A percentile compares a stretch with the other conserved stretches of the same genome.
These are phyloP conservation scores for Phaffomyces antillensis DNA, from an alignment of 805 yeast species.

Conservation along the genomic window DNA sequence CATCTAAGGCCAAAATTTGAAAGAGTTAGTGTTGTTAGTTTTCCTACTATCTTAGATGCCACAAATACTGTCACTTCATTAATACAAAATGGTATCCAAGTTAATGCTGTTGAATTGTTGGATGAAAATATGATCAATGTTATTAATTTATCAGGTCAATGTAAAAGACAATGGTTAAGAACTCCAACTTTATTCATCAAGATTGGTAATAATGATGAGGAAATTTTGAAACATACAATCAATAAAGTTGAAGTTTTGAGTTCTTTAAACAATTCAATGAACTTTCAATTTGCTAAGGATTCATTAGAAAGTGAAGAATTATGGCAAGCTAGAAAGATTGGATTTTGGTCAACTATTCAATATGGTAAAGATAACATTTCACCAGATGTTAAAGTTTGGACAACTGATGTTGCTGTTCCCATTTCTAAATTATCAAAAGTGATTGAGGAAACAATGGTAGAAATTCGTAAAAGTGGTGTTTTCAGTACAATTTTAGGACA, in stretches of 20 bases:
- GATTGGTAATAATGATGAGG: slow-evolving; percentile 42
- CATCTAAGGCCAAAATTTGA: slow-evolving; percentile 59
- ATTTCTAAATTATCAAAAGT: slow-evolving; percentile 54
- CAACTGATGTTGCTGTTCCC: slow-evolving; percentile 80
- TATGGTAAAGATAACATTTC: slow-evolving; percentile 44
- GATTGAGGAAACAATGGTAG: slow-evolving; percentile 53
- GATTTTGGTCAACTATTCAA: slow-evolving; percentile 59
- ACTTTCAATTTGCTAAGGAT: slow-evolving; percentile 50
- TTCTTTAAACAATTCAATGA: slow-evolving; percentile 47
- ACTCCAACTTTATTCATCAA: slow-evolving; percentile 59
- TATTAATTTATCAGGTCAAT: slow-evolving; percentile 49
- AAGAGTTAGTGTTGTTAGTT: slow-evolving; percentile 61
- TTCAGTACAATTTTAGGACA: slow-evolving; percentile 62
- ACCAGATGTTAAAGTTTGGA: slow-evolving; percentile 48
- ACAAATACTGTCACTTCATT: slow-evolving; percentile 58
- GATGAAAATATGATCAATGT: slow-evolving; percentile 67
- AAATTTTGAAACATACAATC: slow-evolving; percentile 35
- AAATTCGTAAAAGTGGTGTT: slow-evolving; percentile 43
- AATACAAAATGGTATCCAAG: slow-evolving; percentile 52
- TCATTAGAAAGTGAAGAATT: slow-evolving; percentile 54
- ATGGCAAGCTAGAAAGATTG: slow-evolving; percentile 72
- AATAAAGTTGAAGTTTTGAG: slow-evolving; percentile 33
- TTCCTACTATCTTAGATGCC: slow-evolving; percentile 63
- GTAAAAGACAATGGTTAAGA: slow-evolving; percentile 46
- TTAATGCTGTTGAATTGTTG: slow-evolving; percentile 68